Base-by-base conservation (phyloP, 2,329 filamentous ascomycete species). In the Diaporthe amygdali region DNA sequence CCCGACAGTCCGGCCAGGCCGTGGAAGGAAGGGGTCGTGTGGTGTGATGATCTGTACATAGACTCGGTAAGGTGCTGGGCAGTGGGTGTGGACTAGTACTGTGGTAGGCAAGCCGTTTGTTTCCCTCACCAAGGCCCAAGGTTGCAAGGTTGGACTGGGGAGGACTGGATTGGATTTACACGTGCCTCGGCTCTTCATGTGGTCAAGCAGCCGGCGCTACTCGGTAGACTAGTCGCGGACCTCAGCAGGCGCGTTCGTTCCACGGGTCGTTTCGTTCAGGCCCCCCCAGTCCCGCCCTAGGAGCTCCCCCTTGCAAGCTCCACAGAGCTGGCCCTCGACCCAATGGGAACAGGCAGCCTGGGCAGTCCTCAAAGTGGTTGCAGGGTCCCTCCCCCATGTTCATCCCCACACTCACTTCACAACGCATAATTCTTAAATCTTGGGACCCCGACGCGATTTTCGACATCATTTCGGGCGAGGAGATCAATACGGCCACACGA, bases 171-270 rank as follows among this genome's bases (percentile, higher is more conserved):
- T 22, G 27, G 32, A 68, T 64, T 55, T 34, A 64, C 69, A 52
- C 51, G 39, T 73, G 71, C 71, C 71, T 73, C 71, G 71, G 71
- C 66, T 66, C 44, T 59, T 59, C 54, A 68, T 55, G 56, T 52
- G 22, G 55, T 8, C 22, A 32, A 39, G 12, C 39, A 44, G 56
- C 56, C 56, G 56, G 30, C 41, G 41, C 56, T 63, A 32, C 56
- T 25, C 47, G 39, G 17, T 47, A 55, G 66, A 46, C 66, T 47
- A 55, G 66, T 56, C 66, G 34, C 51, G 66, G 52, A 34, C 41
- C 41, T 44, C 14, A 25, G 49, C 30, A 68, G 66, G 22, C 66
- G 41, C 54, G 30, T 56, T 47, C 52, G 25, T 68, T 25, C 66
- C 52, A 30, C 51, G 54, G 37, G 44, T 39, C 49, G 25, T 22